phyloP scores from a whole-genome alignment of 2,329 filamentous ascomycete species.

The Aspergillus alliaceus region DNA sequence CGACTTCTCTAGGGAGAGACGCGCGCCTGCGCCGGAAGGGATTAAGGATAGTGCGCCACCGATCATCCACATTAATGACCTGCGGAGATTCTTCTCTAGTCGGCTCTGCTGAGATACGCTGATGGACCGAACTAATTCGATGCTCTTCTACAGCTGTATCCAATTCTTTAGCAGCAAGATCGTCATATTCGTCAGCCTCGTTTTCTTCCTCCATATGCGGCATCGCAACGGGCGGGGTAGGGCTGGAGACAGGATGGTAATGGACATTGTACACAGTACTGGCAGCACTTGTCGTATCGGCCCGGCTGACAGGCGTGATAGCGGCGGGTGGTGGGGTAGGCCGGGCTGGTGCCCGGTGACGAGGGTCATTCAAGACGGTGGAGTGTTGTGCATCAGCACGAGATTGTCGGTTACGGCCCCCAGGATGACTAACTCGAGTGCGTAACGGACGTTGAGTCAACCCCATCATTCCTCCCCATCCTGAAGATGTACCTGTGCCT shows the following conservation, averaged over 20 bases:
- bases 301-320: constrained; percentile 58
- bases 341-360: constrained; percentile 20
- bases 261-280: constrained; percentile 65
- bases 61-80: constrained; percentile 30
- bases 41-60: constrained; percentile 55
- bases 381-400: constrained; percentile 16
- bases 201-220: constrained; percentile 34
- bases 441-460: constrained; percentile 38
- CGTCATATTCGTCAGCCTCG: constrained; percentile 21
- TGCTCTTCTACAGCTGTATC: constrained; percentile 14
- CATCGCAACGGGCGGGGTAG: constrained; percentile 44
- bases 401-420: constrained; percentile 18
- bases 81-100: constrained; percentile 33
- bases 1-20: constrained; percentile 61
- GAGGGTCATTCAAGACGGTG: constrained; percentile 11
- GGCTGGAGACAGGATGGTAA: constrained; percentile 56
- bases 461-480: constrained; percentile 41
- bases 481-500: constrained; percentile 34
- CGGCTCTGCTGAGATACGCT: constrained; percentile 21
- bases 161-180: constrained; percentile 24
- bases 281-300: constrained; percentile 61
- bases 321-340: constrained; percentile 49
- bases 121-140: constrained; percentile 6
- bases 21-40: constrained; percentile 60
- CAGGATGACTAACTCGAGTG: constrained; percentile 31